Conservation (phyloP, 2,329 filamentous ascomycete genomes). For the Pleurostoma richardsiae region DNA sequence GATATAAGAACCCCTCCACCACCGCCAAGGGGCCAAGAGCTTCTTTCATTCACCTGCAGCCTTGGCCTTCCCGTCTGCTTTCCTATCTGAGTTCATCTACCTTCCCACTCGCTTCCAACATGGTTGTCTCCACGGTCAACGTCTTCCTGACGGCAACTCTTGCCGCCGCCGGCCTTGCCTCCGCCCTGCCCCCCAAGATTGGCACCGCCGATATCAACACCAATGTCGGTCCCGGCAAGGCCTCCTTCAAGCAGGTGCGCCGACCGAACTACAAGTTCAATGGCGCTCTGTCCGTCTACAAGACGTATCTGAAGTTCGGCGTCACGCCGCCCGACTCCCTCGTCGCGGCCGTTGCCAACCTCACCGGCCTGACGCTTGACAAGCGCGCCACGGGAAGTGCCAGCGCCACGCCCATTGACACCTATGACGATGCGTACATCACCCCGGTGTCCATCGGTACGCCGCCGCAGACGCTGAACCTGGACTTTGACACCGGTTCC, state of each 20-base stretch:
- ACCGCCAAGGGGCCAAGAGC: neutral
- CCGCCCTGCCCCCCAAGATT: slow-evolving; percentile 7
- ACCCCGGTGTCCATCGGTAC: slow-evolving; percentile 28
- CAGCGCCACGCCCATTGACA: slow-evolving; percentile 1
- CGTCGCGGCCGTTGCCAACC: slow-evolving; percentile 8
- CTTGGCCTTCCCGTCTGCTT: neutral
- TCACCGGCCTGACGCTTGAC: slow-evolving; percentile 4
- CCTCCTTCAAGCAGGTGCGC: slow-evolving; percentile 12
- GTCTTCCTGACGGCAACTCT: slow-evolving; percentile 10
- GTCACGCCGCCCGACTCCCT: slow-evolving; percentile 7
- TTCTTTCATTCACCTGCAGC: neutral
- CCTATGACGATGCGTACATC: slow-evolving; percentile 15
- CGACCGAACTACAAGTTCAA: slow-evolving; percentile 9
- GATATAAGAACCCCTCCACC: neutral
- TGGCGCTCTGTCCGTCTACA: slow-evolving; percentile 11
- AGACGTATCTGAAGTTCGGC: slow-evolving; percentile 11
- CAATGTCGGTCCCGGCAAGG: slow-evolving; percentile 4
- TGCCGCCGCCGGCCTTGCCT: slow-evolving; percentile 9
- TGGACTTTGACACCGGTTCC: slow-evolving; percentile 41
- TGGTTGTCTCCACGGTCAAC: slow-evolving; percentile 8
- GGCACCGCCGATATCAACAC: slow-evolving; percentile 1
- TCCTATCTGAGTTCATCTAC: neutral
- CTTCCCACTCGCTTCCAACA: slow-evolving; percentile 1
- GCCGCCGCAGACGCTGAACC: slow-evolving; percentile 33
- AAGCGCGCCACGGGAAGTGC: slow-evolving; percentile 7